Evolutionary conservation across 495 filamentous ascomycete genomes (phyloP), one percentile per base, ranked within the genome.

Genomic region (Achaetomiella virescens): DNA sequence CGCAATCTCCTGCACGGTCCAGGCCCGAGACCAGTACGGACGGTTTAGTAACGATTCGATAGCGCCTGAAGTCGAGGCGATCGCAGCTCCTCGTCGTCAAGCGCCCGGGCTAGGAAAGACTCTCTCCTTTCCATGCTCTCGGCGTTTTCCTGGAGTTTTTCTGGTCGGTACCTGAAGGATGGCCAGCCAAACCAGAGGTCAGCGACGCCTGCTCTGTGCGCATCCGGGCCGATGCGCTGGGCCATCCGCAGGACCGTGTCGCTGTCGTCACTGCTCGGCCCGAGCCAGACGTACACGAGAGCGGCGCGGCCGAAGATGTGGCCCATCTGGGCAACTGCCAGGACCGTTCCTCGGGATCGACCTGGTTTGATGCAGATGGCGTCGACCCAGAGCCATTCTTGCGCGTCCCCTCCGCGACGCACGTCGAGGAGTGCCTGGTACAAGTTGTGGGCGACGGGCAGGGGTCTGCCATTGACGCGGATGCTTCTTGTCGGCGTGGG

Each of bases 331-430:
- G 24, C 22, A n/a, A 46, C 43, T 46, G 25, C 43, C 43, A n/a
- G 24, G 43, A 46, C 43, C 24, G 22, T 46, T 46, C 43, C 24
- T 46, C 43, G 14, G 3, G 2, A 18, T 46, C 20, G 25, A 15
- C 43, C 43, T 46, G 25, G 25, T 46, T 46, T n/a, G 24, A 46
- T 46, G 25, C 43, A 46, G 24, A 46, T n/a, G 24, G 43, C 43
- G 43, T 46, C 43, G 25, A 46, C 15, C 43, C 43, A 46, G 43
- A 46, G 24, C 43, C 12, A 33, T 33, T 33, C 31, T 31, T 46
- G 43, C 24, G 25, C 43, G 22, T 46, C 24, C 43, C 12, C 6
- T 41, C n/a, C 38, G 38, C 14, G 11, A 38, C 3, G 38, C 38
- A 41, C n/a, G 21, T 20, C n/a, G 3, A 6, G n/a, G 21, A 5